These are phyloP conservation scores for Phanerochaete carnosa DNA, from an alignment of 768 basidiomycete genomes.

Conservation along the genomic window DNA sequence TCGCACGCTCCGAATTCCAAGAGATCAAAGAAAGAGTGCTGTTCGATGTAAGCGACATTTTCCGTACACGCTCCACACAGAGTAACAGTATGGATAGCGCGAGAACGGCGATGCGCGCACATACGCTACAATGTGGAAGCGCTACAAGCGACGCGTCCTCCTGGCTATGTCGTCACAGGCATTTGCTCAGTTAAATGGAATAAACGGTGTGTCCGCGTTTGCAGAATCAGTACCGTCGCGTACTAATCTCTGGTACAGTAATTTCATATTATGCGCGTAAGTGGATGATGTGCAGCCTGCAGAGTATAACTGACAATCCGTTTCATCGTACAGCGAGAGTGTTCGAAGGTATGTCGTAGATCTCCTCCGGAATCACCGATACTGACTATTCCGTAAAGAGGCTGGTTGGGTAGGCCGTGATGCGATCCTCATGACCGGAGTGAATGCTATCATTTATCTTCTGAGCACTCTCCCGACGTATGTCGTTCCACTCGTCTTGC, in stretches of 20 bases:
- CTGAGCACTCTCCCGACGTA: constrained; percentile 82
- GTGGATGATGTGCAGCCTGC: constrained; percentile 25
- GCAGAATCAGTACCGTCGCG: constrained; percentile 82
- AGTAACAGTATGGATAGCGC: constrained; percentile 44
- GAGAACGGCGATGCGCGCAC: constrained; percentile 71
- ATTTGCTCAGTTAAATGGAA: constrained; percentile 80
- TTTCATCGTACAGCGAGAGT: constrained; percentile 58
- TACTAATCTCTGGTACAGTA: constrained; percentile 41
- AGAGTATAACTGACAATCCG: neutral
- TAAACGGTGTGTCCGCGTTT: constrained; percentile 40
- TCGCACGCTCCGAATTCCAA: constrained; percentile 79
- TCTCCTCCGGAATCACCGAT: neutral
- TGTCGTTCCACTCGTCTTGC: constrained; percentile 25
- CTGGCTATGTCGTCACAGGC: constrained; percentile 95
- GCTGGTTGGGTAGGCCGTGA: constrained; percentile 95
- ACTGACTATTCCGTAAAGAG: constrained; percentile 43
- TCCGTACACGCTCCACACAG: neutral
- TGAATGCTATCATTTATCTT: constrained; percentile 82
- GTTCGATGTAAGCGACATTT: constrained; percentile 49
- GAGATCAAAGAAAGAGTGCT: constrained; percentile 84
- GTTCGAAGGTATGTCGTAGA: constrained; percentile 68
- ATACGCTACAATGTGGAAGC: constrained; percentile 81
- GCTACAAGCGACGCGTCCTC: constrained; percentile 82
- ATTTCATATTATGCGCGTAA: constrained; percentile 93
- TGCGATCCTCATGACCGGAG: constrained; percentile 93